Percentiles rank a stretch among this genome's conserved stretches.
phyloP scores from a whole-genome alignment of 1,139 yeast species.

The Lodderomyces beijingensis region DNA sequence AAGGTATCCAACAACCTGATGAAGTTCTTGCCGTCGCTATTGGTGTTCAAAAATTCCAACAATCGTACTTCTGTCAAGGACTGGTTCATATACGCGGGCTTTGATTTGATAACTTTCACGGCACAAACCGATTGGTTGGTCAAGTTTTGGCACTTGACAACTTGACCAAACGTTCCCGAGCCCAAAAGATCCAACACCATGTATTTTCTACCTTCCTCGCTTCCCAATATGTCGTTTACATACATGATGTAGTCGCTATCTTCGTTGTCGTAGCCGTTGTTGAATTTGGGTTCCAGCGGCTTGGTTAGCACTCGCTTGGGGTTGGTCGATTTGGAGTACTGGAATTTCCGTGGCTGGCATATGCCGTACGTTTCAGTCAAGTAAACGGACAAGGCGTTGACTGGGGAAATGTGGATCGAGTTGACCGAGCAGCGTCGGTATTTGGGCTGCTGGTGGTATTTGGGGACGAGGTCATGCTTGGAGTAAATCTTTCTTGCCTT shows the following conservation, averaged over 20 bases:
- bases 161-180: constrained; percentile 98
- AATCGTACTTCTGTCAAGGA: constrained; percentile 87
- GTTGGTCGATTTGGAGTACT: constrained; percentile 78
- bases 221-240: constrained; percentile 89
- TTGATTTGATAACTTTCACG: constrained; percentile 89
- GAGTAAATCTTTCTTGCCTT: constrained; percentile 33
- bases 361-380: constrained; percentile 77
- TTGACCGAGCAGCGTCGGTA: constrained; percentile 78
- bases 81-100: constrained; percentile 88
- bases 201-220: constrained; percentile 82
- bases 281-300: constrained; percentile 78
- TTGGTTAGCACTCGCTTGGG: constrained; percentile 91
- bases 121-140: constrained; percentile 87
- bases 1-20: constrained; percentile 81
- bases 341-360: constrained; percentile 79
- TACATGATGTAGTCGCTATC: constrained; percentile 88
- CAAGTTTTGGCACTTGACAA: constrained; percentile 92
- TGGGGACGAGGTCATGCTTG: constrained; percentile 59
- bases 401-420: constrained; percentile 80
- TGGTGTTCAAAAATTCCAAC: constrained; percentile 72
- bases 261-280: constrained; percentile 84
- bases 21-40: constrained; percentile 72
- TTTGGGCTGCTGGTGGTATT: constrained; percentile 61
- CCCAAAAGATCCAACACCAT: constrained; percentile 88
- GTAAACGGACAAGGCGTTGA: constrained; percentile 73